Conservation (phyloP, 1,284 basidiomycete genomes). For the Pyrrhoderma noxium region DNA sequence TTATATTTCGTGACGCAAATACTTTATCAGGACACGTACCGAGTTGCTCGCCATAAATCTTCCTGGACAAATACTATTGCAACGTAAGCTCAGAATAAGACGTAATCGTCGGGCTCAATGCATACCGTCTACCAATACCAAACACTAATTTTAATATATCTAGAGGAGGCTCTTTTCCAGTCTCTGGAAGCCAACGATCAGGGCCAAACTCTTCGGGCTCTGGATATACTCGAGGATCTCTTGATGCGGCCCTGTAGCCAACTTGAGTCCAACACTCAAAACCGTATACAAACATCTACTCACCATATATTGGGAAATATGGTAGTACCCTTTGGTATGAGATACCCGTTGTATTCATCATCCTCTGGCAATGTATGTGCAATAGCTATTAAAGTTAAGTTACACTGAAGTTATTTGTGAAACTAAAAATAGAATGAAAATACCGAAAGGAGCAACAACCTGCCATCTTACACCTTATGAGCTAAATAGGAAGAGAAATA, state of each 20-base stretch:
- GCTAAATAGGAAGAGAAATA: neutral
- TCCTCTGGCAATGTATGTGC: constrained; percentile 15
- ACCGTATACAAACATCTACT: no score
- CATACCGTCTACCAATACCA: constrained; percentile 14
- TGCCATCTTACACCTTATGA: neutral
- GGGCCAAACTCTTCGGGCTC: constrained; percentile 10
- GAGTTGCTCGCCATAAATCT: constrained; percentile 4
- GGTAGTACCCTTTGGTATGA: neutral
- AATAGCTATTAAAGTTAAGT: neutral
- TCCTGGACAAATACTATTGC: constrained; percentile 14
- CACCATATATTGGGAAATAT: neutral
- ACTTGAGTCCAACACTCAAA: no score
- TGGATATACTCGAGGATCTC: constrained; percentile 3
- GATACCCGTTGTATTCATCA: constrained; percentile 2
- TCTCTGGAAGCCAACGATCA: constrained; percentile 9
- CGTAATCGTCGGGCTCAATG: no score
- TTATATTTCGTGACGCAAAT: neutral
- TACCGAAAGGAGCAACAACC: constrained; percentile 1
- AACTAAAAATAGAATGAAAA: no score
- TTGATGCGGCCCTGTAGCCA: constrained; percentile 15
- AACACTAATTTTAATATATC: constrained; percentile 2
- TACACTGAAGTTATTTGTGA: no score
- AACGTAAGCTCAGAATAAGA: neutral
- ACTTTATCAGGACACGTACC: neutral
- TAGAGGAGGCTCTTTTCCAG: neutral